These are phyloP conservation scores for Anethum foeniculum DNA, from an alignment of 140 eudicot species.

Conservation along the genomic window DNA sequence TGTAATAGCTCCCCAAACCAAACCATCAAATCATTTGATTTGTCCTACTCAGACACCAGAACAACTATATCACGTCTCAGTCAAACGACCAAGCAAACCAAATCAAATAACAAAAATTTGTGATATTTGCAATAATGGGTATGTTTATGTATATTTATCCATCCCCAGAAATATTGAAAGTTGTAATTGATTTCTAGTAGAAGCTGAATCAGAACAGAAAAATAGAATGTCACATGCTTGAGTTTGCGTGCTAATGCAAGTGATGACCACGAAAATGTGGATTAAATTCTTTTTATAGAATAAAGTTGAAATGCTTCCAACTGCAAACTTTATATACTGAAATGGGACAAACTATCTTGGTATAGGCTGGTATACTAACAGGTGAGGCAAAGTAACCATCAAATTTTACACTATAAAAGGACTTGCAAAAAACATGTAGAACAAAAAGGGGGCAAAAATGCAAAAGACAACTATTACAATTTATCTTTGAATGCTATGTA, in stretches of 20 bases:
- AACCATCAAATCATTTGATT: neutral
- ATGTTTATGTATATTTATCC: no score
- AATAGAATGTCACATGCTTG: no score
- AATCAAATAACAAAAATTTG: neutral
- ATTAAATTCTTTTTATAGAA: no score
- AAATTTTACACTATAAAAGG: neutral
- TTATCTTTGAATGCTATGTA: conserved; percentile 36
- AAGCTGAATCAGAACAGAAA: no score
- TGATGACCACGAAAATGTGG: no score
- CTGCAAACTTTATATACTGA: neutral
- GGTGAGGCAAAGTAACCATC: neutral
- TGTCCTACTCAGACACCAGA: neutral
- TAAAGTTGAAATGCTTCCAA: no score
- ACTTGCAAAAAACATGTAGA: neutral
- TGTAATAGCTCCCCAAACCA: neutral
- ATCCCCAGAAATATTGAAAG: no score
- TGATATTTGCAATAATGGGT: no score
- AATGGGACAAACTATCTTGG: neutral
- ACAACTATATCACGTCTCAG: no score
- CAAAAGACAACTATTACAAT: conserved; percentile 12
- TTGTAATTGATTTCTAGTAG: no score
- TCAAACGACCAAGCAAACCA: neutral
- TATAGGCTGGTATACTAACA: neutral
- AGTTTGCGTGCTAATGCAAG: no score
- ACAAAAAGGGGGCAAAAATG: neutral